Conservation (phyloP, 495 filamentous ascomycete species). For the Penicillium crystallinum region DNA sequence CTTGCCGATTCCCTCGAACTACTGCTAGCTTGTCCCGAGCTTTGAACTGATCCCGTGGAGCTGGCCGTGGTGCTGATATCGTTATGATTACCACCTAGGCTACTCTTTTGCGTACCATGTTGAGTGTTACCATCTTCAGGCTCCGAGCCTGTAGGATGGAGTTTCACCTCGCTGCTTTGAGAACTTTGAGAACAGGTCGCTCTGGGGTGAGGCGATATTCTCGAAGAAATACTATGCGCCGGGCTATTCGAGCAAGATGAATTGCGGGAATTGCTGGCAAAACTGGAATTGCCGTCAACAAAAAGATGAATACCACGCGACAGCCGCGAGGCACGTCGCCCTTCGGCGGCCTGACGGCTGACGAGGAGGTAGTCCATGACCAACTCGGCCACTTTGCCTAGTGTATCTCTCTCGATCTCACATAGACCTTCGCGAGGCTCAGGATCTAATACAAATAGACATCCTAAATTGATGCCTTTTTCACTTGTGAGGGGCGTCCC, state of each 20-base stretch:
- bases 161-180: not conserved
- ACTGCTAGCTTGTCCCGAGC: not conserved
- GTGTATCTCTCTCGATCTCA: conserved; percentile 17
- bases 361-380: conserved; percentile 54
- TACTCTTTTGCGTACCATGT: not conserved
- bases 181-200: not conserved
- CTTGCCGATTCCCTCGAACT: not conserved
- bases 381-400: conserved; percentile 40
- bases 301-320: conserved; percentile 50
- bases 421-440: conserved; percentile 19
- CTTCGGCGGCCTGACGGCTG: conserved; percentile 40
- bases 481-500: conserved; percentile 49
- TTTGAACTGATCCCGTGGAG: not conserved
- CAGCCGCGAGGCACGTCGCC: conserved; percentile 45
- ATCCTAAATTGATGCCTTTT: conserved; percentile 59
- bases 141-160: not conserved
- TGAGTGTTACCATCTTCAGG: not conserved
- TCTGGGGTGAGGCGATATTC: not conserved
- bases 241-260: not conserved
- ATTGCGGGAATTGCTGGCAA: conserved; percentile 9
- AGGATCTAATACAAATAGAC: conserved; percentile 53
- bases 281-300: conserved; percentile 36
- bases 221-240: not conserved
- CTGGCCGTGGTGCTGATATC: not conserved
- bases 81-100: not conserved